Conservation (phyloP, 2,329 filamentous ascomycete genomes). For the Dissoconium aciculare region DNA sequence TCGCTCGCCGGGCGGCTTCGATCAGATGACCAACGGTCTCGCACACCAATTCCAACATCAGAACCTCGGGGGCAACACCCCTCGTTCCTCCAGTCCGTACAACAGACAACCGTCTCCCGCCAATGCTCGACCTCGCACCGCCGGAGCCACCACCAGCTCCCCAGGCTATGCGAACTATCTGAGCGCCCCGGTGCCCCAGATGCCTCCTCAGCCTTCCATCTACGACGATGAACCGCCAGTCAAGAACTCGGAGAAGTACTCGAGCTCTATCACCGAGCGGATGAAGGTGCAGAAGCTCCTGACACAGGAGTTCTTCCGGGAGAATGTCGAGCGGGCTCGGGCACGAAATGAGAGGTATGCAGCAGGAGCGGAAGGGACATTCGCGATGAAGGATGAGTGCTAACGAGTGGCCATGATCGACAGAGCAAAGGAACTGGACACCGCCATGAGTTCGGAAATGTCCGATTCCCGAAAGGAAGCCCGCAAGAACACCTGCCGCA, state of each 20-base stretch:
- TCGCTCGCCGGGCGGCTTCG: conserved; percentile 45
- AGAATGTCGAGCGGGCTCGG: conserved; percentile 88
- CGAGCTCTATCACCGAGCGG: conserved; percentile 67
- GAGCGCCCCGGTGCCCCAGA: conserved; percentile 46
- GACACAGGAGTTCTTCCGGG: conserved; percentile 79
- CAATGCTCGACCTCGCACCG: conserved; percentile 66
- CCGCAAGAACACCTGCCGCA: conserved; percentile 69
- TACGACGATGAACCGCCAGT: conserved; percentile 58
- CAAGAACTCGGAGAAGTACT: conserved; percentile 69
- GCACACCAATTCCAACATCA: conserved; percentile 96
- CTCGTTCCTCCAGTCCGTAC: conserved; percentile 53
- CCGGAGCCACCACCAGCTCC: conserved; percentile 46
- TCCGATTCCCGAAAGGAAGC: conserved; percentile 64
- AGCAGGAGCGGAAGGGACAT: neutral
- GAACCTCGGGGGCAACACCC: conserved; percentile 55
- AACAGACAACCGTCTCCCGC: conserved; percentile 51
- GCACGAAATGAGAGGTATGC: conserved; percentile 82
- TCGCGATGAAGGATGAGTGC: neutral
- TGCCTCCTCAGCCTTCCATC: conserved; percentile 24
- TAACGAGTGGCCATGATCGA: conserved; percentile 15
- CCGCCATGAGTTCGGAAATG: conserved; percentile 64
- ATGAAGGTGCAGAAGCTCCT: conserved; percentile 50
- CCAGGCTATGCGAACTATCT: conserved; percentile 51
- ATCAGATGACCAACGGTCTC: conserved; percentile 77
- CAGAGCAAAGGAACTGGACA: conserved; percentile 85